Base-by-base conservation (phyloP, 2,329 filamentous ascomycete genomes). In the Stagonosporopsis vannaccii region DNA sequence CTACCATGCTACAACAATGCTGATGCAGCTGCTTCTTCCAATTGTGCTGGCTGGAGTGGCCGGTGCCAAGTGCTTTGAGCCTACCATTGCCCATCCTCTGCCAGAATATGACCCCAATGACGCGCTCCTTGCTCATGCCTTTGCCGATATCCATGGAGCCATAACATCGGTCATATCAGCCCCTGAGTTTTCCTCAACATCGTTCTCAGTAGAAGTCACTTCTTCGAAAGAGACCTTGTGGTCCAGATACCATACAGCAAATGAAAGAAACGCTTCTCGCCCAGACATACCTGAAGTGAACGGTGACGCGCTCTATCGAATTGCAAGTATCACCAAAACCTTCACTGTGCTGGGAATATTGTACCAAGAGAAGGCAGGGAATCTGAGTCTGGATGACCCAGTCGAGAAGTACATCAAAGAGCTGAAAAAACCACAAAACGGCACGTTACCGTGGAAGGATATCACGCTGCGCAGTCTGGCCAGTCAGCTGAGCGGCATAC, bases 391-490 rank as follows among this genome's bases (percentile, higher is more conserved):
- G n/a, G 73, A 76, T 50, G 69, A 70, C 11, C 55, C 72, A 0
- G 63, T 77, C 9, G 60, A 71, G 17, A 72, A 66, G 20, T 75
- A 75, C 53, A 62, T 77, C 11, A 45, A 56, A 6, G 72, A 74
- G 50, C 49, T 77, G 36, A 62, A 58, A 19, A 68, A 65, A 4
- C 55, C 67, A 23, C 68, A 73, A 35, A 57, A 66, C 2, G 72
- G 71, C 2, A 71, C 59, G 1, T 63, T 75, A 32, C 69, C 70
- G 3, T 80, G 76, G 75, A 74, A 77, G 25, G 74, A 78, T 45
- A 78, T 79, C 46, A 79, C 78, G 1, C 60, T 80, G 48, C 70
- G 78, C 8, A 73, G 65, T 40, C 61, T 80, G n/a, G 76, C 78
- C 1, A 77, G 76, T 59, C 78, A 80, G 47, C 60, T 80, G 22